These are phyloP conservation scores for Hapsidospora chrysogenum DNA, from an alignment of 495 filamentous ascomycete genomes.

Conservation along the genomic window DNA sequence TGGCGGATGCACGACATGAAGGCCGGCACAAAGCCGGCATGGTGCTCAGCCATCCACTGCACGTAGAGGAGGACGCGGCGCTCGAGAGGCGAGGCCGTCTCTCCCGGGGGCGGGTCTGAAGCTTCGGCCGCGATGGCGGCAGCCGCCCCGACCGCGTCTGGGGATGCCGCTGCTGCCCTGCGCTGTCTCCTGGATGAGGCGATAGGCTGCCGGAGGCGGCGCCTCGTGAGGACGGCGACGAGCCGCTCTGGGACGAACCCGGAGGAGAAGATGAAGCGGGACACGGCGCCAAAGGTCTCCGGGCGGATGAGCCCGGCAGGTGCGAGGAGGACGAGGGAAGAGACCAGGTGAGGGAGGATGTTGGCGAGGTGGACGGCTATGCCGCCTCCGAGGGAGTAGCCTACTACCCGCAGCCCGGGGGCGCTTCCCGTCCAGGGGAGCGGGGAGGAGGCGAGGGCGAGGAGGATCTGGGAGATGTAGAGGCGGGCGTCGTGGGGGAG, in stretches of 20 bases:
- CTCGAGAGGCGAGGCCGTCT: constrained; percentile 13
- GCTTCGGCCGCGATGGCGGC: constrained; percentile 1
- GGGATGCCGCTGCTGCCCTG: constrained; percentile 9
- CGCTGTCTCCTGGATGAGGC: constrained; percentile 6
- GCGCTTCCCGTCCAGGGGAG: constrained; percentile 47
- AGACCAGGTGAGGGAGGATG: constrained; percentile 50
- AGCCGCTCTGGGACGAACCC: constrained; percentile 26
- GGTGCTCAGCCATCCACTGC: constrained; percentile 34
- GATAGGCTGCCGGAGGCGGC: constrained; percentile 21
- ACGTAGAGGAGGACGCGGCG: constrained; percentile 15
- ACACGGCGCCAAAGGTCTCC: constrained; percentile 41
- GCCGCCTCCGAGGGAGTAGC: constrained; percentile 76
- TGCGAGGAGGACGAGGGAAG: constrained; percentile 54
- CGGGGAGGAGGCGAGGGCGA: constrained; percentile 51
- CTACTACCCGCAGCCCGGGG: constrained; percentile 48
- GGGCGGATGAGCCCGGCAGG: constrained; percentile 55
- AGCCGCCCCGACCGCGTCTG: constrained; percentile 3
- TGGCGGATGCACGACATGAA: constrained; percentile 33
- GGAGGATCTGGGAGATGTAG: constrained; percentile 57
- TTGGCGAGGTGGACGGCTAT: constrained; percentile 59
- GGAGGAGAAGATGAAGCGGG: constrained; percentile 42
- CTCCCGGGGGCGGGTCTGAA: constrained; percentile 12
- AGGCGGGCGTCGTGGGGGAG: constrained; percentile 57
- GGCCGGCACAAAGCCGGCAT: constrained; percentile 33
- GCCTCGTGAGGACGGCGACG: constrained; percentile 17